Percentiles rank a stretch among this genome's conserved stretches.
Conservation (phyloP, 176 grass and related monocot genomes). For the Poa annua region DNA sequence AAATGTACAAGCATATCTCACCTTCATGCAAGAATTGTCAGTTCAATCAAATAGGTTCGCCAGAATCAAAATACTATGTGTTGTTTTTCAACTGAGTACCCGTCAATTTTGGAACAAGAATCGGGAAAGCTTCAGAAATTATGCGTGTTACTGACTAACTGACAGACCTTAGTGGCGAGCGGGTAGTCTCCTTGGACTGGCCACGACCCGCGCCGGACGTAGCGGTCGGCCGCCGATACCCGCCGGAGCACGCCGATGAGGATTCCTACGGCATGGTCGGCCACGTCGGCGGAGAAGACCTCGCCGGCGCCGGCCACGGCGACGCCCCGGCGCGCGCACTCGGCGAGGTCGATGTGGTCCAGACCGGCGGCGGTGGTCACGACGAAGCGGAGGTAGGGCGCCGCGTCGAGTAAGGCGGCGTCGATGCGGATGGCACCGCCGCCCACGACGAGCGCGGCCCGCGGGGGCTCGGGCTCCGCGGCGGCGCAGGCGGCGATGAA, state of each 20-base stretch:
- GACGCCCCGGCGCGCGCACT: conserved; percentile 44
- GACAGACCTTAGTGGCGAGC: conserved; percentile 52
- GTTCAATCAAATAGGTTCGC: neutral
- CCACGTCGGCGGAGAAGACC: conserved; percentile 39
- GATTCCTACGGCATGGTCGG: conserved; percentile 58
- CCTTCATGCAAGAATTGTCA: neutral
- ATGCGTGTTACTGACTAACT: neutral
- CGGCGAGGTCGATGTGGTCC: conserved; percentile 51
- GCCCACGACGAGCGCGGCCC: conserved; percentile 19
- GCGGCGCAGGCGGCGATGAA: conserved; percentile 33
- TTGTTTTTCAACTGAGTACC: no score
- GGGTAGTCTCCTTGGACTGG: conserved; percentile 34
- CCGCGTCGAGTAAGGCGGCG: conserved; percentile 30
- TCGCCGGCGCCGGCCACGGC: conserved; percentile 33
- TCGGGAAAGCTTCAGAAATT: neutral
- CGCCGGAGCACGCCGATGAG: conserved; percentile 46
- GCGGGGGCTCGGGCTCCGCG: neutral
- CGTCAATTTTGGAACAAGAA: neutral
- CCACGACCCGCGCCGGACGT: conserved; percentile 43
- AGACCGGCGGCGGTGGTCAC: conserved; percentile 40
- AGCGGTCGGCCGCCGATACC: conserved; percentile 47
- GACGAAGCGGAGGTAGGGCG: conserved; percentile 39
- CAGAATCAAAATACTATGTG: no score
- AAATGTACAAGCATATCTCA: neutral
- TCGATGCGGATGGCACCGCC: neutral